Evolutionary conservation across 495 filamentous ascomycete genomes (phyloP).

Genomic region (Talaromyces nanjingensis): DNA sequence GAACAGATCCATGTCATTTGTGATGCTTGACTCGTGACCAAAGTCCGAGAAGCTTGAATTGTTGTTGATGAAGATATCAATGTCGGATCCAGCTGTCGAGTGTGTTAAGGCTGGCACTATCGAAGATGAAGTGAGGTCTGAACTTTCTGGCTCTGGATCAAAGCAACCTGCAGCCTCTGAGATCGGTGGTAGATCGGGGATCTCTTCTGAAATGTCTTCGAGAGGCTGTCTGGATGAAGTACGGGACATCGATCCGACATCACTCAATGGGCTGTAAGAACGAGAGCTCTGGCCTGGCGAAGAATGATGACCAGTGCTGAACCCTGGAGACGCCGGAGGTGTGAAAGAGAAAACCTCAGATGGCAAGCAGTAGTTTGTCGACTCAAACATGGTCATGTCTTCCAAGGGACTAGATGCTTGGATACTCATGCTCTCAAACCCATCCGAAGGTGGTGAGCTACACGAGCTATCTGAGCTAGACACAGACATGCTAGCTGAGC

Average conservation of each 20-base stretch:
- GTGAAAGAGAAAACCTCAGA: constrained; percentile 38
- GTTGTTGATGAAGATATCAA: constrained; percentile 41
- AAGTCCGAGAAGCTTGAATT: constrained; percentile 30
- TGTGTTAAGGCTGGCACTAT: constrained; percentile 34
- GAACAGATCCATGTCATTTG: constrained; percentile 27
- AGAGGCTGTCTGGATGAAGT: constrained; percentile 21
- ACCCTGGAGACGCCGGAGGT: constrained; percentile 41
- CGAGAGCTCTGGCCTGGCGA: constrained; percentile 39
- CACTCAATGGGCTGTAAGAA: constrained; percentile 36
- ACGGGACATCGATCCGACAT: constrained; percentile 33
- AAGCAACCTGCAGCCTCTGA: constrained; percentile 24
- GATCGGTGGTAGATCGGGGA: constrained; percentile 18
- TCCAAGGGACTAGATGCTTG: constrained; percentile 37
- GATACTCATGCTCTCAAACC: constrained; percentile 37
- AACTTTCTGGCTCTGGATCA: constrained; percentile 28
- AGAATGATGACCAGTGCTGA: constrained; percentile 34
- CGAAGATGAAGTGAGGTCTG: constrained; percentile 29
- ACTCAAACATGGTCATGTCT: constrained; percentile 30
- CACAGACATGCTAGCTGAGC: constrained; percentile 24
- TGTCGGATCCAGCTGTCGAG: constrained; percentile 33
- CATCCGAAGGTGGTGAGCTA: constrained; percentile 25
- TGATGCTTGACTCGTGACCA: constrained; percentile 26
- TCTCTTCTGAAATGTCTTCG: constrained; percentile 19
- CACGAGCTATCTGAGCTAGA: constrained; percentile 26
- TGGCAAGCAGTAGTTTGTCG: constrained; percentile 35